phyloP scores from a whole-genome alignment of 129 eudicot species.

The Chrysanthemum lavandulifolium region DNA sequence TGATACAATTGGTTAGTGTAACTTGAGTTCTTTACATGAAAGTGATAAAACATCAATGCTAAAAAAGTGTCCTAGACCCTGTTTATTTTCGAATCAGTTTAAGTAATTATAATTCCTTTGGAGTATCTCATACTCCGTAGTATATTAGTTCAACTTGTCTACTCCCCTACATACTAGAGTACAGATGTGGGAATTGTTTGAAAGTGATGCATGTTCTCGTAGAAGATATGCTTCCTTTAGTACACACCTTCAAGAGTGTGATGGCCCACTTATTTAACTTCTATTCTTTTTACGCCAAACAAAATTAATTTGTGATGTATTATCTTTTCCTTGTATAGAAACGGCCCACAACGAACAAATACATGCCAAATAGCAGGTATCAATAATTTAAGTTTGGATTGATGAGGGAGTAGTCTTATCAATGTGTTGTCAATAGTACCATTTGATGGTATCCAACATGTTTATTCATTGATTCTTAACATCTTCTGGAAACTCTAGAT shows the following conservation, averaged over 20 bases:
- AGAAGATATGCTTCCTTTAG: constrained; percentile 41
- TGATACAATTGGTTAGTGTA: too few relatives aligned
- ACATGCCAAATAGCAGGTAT: constrained; percentile 28
- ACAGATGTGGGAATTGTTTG: constrained; percentile 9
- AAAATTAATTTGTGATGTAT: constrained; percentile 23
- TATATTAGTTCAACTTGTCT: constrained; percentile 3
- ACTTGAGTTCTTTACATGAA: too few relatives aligned
- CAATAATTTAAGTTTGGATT: constrained; percentile 30
- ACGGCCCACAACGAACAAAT: constrained; percentile 34
- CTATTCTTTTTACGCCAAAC: constrained; percentile 25
- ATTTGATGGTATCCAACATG: constrained; percentile 25
- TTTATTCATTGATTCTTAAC: constrained; percentile 3
- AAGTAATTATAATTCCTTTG: neutral
- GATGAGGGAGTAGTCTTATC: constrained; percentile 35
- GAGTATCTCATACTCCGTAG: neutral
- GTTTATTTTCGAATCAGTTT: constrained; percentile 2
- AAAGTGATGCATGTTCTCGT: constrained; percentile 33
- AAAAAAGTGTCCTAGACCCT: neutral
- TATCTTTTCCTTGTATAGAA: constrained; percentile 31
- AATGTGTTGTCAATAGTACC: constrained; percentile 23
- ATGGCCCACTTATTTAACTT: constrained; percentile 35
- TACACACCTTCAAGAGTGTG: constrained; percentile 31
- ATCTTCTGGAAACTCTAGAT: neutral
- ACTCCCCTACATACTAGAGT: neutral
- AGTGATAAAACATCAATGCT: too few relatives aligned